phyloP scores from a whole-genome alignment of 345 rosid genomes.

The Linum tenue region DNA sequence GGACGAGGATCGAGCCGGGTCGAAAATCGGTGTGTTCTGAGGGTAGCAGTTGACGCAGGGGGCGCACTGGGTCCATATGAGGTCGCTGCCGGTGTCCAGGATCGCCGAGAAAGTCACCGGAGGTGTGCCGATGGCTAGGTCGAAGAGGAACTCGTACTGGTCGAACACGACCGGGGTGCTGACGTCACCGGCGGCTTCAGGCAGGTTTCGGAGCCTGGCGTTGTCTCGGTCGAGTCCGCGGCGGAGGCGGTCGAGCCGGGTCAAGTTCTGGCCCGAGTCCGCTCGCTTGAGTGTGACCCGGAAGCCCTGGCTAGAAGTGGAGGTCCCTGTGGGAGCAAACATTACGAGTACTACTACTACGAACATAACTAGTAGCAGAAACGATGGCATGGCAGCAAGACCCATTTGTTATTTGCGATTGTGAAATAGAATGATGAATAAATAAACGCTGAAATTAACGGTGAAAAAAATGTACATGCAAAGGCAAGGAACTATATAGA shows the following conservation, averaged over 20 bases:
- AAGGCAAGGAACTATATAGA: too few species aligned
- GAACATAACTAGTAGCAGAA: too few species aligned
- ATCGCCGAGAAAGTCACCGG: conserved; percentile 50
- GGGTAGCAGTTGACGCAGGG: conserved; percentile 62
- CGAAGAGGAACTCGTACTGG: conserved; percentile 71
- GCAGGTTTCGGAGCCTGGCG: conserved; percentile 40
- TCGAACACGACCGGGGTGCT: conserved; percentile 50
- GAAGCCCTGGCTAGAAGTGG: conserved; percentile 25
- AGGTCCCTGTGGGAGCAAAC: too few species aligned
- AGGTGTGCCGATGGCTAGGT: conserved; percentile 64
- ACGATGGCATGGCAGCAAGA: too few species aligned
- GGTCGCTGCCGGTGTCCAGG: conserved; percentile 82
- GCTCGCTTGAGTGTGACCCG: conserved; percentile 44
- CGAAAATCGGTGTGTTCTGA: conserved; percentile 68
- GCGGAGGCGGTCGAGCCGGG: conserved; percentile 55
- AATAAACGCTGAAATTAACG: too few species aligned
- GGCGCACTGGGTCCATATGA: conserved; percentile 94
- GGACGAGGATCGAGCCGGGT: conserved; percentile 62
- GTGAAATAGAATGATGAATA: too few species aligned
- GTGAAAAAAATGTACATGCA: too few species aligned
- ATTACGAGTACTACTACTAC: too few species aligned
- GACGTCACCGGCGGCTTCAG: conserved; percentile 7
- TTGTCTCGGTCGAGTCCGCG: conserved; percentile 59
- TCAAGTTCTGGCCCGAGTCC: conserved; percentile 65
- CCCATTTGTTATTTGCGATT: too few species aligned